Evolutionary conservation across 805 yeast species (phyloP), one percentile per base, ranked within the genome.

Genomic region (Myxozyma nipponensis): DNA sequence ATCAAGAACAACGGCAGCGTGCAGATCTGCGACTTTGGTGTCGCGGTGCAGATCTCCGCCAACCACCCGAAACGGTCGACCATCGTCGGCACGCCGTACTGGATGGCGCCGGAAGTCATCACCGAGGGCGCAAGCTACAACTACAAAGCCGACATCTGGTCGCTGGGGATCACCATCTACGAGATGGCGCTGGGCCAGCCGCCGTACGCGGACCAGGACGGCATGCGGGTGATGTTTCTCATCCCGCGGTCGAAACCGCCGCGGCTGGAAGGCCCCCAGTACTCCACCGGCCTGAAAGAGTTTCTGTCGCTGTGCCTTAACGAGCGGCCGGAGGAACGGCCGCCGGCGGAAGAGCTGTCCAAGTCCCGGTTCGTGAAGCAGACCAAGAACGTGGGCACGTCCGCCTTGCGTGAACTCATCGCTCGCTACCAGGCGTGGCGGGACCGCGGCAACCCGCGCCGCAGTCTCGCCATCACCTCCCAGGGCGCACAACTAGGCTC

Each of bases 131-230:
- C 68, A 2, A 55, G 68, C 10, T 72, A 72, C 60, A 69, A 72
- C 45, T 86, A 66, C 78, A 83, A 90, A 47, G 98, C 95, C 0
- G 99, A 93, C 67, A 86, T 93, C 5, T 93, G 99, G 99, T 90
- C 98, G 0, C 68, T 91, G 42, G 99, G 99, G 15, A 87, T 93
- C 54, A 91, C 98, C 0, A 74, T 89, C 6, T 93, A 82, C 69
- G 99, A 93, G 68, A 83, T 91, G 57, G 95, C 95, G 7, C 90
- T 98, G 0, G 98, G 98, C 0, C 88, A 87, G 61, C 99, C 99
- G 3, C 99, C 99, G 0, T 90, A 90, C 64, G 83, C 96, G 62
- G 97, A 93, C 54, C 86, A 86, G 59, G 98, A 91, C 63, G 96
- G 96, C 0, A 74, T 85, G 72, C 77, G 96, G 70, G 98, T 97